Evolutionary conservation across 2,329 filamentous ascomycete species (phyloP), one percentile per base, ranked within the genome.

Genomic region (Pezicula carpinea): DNA sequence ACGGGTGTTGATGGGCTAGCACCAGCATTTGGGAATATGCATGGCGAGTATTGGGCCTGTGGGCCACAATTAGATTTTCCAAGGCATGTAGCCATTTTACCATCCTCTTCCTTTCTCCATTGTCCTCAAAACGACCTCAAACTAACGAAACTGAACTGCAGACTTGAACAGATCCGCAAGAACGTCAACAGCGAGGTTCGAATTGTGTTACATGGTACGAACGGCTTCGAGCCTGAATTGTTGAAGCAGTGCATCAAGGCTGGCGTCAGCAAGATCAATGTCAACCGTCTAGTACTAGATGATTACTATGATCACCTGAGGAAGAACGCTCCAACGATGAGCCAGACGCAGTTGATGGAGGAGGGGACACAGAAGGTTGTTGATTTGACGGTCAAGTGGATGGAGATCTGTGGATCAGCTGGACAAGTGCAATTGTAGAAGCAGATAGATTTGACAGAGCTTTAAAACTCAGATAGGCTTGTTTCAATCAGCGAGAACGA

Each of bases 1-100:
- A 83, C 81, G 5, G 81, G 82, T 1, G 82, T 85, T 58, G 79
- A 85, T 59, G 83, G 79, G 67, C 64, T 85, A n/a, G 82, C 82
- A 5, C 82, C 82, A 2, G 80, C 81, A 1, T 83, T 85, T 66
- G 82, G 82, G 1, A 85, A 85, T 57, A 77, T 85, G 23, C 82
- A 86, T 67, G 82, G 82, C 0, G 76, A 79, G 50, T 85, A 85
- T 48, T 15, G 53, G 56, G 3, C 40, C 55, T 32, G 55, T 66
- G 46, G 73, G 70, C 51, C 72, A 74, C 48, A 58, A 46, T 62
- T 41, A 69, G 72, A 22, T 62, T 72, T 14, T 60, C 65, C 40
- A 69, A 73, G 60, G 60, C 74, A 34, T 72, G 74, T 51, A 66
- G 17, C 6, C 26, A 23, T n/a, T 10, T 3, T 2, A 15, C 38